Evolutionary conservation across 1,139 yeast species (phyloP).

Genomic region (Diutina neorugosa): DNA sequence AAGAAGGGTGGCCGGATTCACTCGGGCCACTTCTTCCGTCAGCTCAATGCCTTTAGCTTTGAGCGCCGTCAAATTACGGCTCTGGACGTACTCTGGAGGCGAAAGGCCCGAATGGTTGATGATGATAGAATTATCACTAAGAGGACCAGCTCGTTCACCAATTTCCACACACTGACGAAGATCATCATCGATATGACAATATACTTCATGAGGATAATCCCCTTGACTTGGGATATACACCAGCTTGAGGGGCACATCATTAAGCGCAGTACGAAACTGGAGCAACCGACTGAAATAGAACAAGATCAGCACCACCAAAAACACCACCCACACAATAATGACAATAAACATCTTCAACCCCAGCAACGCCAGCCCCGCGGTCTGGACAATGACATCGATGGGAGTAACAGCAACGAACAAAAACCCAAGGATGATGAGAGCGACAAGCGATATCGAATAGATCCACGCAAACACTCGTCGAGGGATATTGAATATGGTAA

Average conservation of each 20-base stretch:
- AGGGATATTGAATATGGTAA: constrained; percentile 13
- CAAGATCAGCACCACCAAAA: constrained; percentile 35
- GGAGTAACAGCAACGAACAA: constrained; percentile 60
- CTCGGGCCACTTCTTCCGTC: constrained; percentile 6
- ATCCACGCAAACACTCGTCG: constrained; percentile 34
- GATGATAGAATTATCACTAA: constrained; percentile 18
- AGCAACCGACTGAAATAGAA: constrained; percentile 45
- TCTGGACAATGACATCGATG: constrained; percentile 63
- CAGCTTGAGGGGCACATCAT: constrained; percentile 60
- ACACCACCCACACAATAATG: constrained; percentile 56
- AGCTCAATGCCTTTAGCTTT: neutral
- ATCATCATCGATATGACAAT: constrained; percentile 24
- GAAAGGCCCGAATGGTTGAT: constrained; percentile 58
- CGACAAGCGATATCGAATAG: constrained; percentile 41
- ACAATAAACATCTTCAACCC: constrained; percentile 65
- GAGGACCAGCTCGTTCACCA: constrained; percentile 39
- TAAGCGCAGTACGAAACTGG: constrained; percentile 43
- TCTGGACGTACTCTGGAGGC: constrained; percentile 29
- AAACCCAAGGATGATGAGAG: constrained; percentile 25
- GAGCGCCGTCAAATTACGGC: constrained; percentile 11
- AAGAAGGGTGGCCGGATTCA: constrained; percentile 22
- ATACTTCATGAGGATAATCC: constrained; percentile 47
- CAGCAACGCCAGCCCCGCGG: constrained; percentile 40
- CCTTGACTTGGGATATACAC: constrained; percentile 51
- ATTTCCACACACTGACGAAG: constrained; percentile 35